Evolutionary conservation across 179 eudicot species (phyloP), one percentile per base, ranked within the genome.

Genomic region (Heliamphora pulchella): DNA sequence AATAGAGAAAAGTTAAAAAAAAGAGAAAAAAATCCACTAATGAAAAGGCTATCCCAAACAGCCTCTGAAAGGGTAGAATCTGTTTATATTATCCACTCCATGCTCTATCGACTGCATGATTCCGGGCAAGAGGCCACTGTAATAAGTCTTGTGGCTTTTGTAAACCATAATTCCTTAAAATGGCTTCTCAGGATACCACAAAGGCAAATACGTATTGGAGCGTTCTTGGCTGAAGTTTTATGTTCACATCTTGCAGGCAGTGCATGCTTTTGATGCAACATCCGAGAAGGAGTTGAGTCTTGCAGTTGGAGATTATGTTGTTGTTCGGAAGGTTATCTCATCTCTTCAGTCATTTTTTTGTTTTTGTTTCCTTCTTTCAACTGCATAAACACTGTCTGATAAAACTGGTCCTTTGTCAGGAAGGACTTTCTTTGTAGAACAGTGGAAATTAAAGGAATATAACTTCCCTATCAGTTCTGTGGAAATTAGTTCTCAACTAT

Each of bases 241-340:
- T 20, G 17, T 81, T 57, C 47, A 53, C 71, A 50, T 79, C 74
- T 59, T 85, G 86, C 88, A 95, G 98, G 98, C 91, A 71, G 80
- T 77, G 44, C 94, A 91, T 85, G 78, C 89, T 17, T 95, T 91
- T 86, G 85, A 86, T 58, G 95, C 93, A 54, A 88, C 87, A 84
- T 81, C 97, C 15, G 97, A 90, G 76, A 93, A 91, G 92, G 98
- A 95, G 84, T 85, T 95, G 80, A 89, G 91, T 87, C 91, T 95
- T 89, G 86, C 88, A 55, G 91, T 91, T 58, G 98, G 98, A 31
- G 98, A 95, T 81, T 95, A 89, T 83, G 90, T 93, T 81, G 97
- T 95, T 81, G 97, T 95, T 75, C 92, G 98, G 61, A 88, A 95
- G 97, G 98, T 94, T 77, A 46, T 22, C 67, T 71, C 69, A 11